Percentiles rank a stretch among this genome's conserved stretches.
phyloP scores from a whole-genome alignment of 805 yeast species.

The Lipomyces mesembrius region DNA sequence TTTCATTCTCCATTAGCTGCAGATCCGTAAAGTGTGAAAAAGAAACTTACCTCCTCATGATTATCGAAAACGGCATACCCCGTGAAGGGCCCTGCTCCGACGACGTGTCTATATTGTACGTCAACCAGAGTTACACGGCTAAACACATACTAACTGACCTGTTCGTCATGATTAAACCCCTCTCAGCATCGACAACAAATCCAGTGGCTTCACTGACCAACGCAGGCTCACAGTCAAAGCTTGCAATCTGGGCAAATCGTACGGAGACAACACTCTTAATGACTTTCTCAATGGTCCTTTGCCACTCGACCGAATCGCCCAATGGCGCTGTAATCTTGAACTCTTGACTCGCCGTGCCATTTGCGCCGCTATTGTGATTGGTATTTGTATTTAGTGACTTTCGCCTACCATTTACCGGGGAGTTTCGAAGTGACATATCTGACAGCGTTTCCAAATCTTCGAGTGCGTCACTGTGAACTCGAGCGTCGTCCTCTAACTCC shows the following conservation, averaged over 20 bases:
- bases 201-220: conserved; percentile 92
- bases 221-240: conserved; percentile 84
- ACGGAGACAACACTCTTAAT: conserved; percentile 87
- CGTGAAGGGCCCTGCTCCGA: conserved; percentile 91
- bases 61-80: conserved; percentile 93
- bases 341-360: not conserved
- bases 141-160: conserved; percentile 5
- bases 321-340: not conserved
- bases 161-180: conserved; percentile 86
- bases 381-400: not conserved
- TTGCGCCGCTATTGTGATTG: not conserved
- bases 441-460: conserved; percentile 14
- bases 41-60: conserved; percentile 91
- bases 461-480: conserved; percentile 10
- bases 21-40: conserved; percentile 49
- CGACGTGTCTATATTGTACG: conserved; percentile 70
- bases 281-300: conserved; percentile 75
- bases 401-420: conserved; percentile 1
- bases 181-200: conserved; percentile 81
- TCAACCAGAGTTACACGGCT: not conserved
- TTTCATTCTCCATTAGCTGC: conserved; percentile 1
- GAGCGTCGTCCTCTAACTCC: conserved; percentile 9
- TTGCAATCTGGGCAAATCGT: conserved; percentile 83
- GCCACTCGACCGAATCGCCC: conserved; percentile 60
- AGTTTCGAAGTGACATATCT: conserved; percentile 7